These are phyloP conservation scores for Chloropicon primus DNA, from an alignment of 139 green algal species.

Conservation along the genomic window DNA sequence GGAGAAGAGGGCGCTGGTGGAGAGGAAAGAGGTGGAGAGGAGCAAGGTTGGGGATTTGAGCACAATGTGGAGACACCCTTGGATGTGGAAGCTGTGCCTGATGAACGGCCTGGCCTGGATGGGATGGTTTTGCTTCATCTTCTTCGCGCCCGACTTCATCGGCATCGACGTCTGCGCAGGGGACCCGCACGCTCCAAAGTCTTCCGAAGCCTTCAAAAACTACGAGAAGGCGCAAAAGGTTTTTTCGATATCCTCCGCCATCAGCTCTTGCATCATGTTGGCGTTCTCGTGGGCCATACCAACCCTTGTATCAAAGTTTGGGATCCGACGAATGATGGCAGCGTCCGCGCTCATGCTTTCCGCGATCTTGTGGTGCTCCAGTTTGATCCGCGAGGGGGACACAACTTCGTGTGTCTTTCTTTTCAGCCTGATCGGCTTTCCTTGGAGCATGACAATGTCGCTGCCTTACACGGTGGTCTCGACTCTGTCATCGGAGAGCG, in stretches of 20 bases:
- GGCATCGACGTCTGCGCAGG: neutral
- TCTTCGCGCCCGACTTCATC: neutral
- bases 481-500: neutral
- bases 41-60: too few relatives aligned
- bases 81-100: neutral
- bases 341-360: neutral
- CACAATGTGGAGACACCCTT: neutral
- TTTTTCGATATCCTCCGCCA: neutral
- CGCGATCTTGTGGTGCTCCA: neutral
- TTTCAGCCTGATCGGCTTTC: neutral
- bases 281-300: neutral
- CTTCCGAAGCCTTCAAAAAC: neutral
- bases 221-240: neutral
- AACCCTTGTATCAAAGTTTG: neutral
- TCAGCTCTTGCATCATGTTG: neutral
- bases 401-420: neutral
- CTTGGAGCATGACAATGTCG: neutral
- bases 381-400: neutral
- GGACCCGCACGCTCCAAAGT: neutral
- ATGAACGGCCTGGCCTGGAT: neutral
- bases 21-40: neutral
- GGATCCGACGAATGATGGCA: neutral
- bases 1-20: neutral
- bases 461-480: neutral
- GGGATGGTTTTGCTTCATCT: neutral